Conservation (phyloP, 169 alveolate genomes). For the Plasmodium reichenowi region DNA sequence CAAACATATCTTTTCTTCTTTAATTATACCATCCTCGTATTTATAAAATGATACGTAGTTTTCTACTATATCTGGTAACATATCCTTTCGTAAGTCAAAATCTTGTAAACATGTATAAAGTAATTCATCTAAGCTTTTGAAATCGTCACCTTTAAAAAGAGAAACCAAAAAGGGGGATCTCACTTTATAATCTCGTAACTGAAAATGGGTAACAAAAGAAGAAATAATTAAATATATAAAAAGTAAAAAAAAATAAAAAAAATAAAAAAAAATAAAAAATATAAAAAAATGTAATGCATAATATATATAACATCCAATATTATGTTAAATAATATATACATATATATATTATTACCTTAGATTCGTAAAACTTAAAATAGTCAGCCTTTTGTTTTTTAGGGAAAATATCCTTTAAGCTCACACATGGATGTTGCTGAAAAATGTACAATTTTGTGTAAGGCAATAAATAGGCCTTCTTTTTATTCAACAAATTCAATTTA, state of each 20-base stretch:
- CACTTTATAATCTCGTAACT: slow-evolving; percentile 36
- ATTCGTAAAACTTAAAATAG: slow-evolving; percentile 26
- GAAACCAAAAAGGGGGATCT: slow-evolving; percentile 71
- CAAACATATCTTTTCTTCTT: slow-evolving; percentile 62
- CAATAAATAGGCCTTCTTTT: slow-evolving; percentile 48
- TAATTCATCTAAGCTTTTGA: slow-evolving; percentile 29
- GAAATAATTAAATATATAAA: background rate
- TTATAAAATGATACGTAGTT: slow-evolving; percentile 55
- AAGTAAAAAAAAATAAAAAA: slow-evolving; percentile 10
- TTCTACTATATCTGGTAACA: slow-evolving; percentile 59
- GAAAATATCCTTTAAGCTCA: slow-evolving; percentile 34
- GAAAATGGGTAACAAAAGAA: background rate
- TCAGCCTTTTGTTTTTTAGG: slow-evolving; percentile 6
- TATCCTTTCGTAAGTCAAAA: slow-evolving; percentile 45
- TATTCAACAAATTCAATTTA: slow-evolving; percentile 40
- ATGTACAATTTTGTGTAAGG: slow-evolving; percentile 67
- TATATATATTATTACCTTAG: slow-evolving; percentile 26
- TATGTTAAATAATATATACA: background rate
- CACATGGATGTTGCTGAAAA: slow-evolving; percentile 58
- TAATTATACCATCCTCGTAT: slow-evolving; percentile 51
- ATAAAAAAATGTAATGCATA: slow-evolving; percentile 15
- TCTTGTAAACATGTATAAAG: slow-evolving; percentile 55
- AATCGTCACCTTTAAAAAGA: slow-evolving; percentile 29
- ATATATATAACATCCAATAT: slow-evolving; percentile 5
- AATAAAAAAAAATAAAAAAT: slow-evolving; percentile 4